Base-by-base conservation (phyloP, 1,284 basidiomycete genomes). In the Puccinia hordei region DNA sequence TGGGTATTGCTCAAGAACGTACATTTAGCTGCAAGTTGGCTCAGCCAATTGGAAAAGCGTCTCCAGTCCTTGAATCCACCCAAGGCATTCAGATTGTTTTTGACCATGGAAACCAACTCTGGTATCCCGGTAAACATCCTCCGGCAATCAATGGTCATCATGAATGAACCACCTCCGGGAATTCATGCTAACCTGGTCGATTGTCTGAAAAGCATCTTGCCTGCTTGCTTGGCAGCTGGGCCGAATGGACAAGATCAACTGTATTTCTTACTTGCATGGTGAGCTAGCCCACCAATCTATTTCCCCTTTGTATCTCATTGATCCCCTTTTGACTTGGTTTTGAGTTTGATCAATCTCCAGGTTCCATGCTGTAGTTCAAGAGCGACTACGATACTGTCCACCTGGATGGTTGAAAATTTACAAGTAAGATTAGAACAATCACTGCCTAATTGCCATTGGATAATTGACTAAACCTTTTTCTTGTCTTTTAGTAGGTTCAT, bases 1-100 rank as follows among this genome's bases (percentile, higher is more conserved):
- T 96, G 94, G 94, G 95, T 98, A 1, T 88, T 98, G 65, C 89
- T 97, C 82, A 98, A 98, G 88, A 98, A 98, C 83, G 94, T 96
- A 10, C 82, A 82, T 63, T 89, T 98, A 66, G 94, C 95, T 1
- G 92, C 95, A 13, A 90, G 91, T 9, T 98, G 95, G 95, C 89
- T 98, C 5, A 93, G 93, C 71, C 93, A 95, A 83, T 87, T 98
- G 69, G 95, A 98, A 87, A 98, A 98, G 89, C 93, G 94, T 83
- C 87, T 98, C n/a, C 94, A 97, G 85, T 94, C 92, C 1, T 88
- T 98, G 73, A 93, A 91, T 82, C 65, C 82, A 59, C 92, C 95
- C 15, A 90, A 94, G 85, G 90, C 90, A 75, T 98, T 98, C 93
- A 91, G 95, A 33, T 89, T 98, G 13, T 98, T 98, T 90, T 88